Evolutionary conservation across 2,329 filamentous ascomycete genomes (phyloP), one percentile per base, ranked within the genome.

Genomic region (Aspergillus thermomutatus): DNA sequence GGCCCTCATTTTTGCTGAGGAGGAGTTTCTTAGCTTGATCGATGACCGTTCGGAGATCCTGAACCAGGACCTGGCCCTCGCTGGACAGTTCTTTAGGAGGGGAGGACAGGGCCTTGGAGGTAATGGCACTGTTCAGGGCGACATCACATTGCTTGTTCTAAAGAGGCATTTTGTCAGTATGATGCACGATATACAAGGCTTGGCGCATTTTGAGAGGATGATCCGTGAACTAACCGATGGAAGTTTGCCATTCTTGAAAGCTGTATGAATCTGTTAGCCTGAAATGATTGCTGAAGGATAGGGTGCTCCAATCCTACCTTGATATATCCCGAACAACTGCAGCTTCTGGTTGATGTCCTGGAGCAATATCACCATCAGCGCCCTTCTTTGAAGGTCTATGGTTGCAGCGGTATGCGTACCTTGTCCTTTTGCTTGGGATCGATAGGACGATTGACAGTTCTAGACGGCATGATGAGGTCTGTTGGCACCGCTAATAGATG

Each of bases 71-170:
- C 71, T 87, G 87, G 57, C 94, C 94, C 65, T 99, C 94, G 1
- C 81, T 63, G 0, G 93, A 97, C 5, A 99, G 87, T 71, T 88
- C 88, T 58, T 83, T 79, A 0, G 90, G 88, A 5, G 92, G 92
- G 25, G 78, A 84, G 3, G 84, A 76, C 26, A 97, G 79, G 8
- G 85, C 80, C 71, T 83, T 86, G 64, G 89, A 92, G 34, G 82
- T 81, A 51, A 97, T 82, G 66, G 91, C 89, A 72, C 89, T 94
- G 82, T 95, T 97, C 72, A 99, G 78, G 27, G 94, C 92, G 50
- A 97, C 83, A 79, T 97, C 94, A 73, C 97, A 95, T 80, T 97
- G 92, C 68, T 93, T 90, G 77, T 97, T 97, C 88, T 91, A 68
- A 57, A 23, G 46, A 11, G 23, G 5, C 25, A 17, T 23, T 25